A percentile compares a stretch with the other conserved stretches of the same genome.
phyloP scores from a whole-genome alignment of 129 eudicot species.

The Escallonia rubra region DNA sequence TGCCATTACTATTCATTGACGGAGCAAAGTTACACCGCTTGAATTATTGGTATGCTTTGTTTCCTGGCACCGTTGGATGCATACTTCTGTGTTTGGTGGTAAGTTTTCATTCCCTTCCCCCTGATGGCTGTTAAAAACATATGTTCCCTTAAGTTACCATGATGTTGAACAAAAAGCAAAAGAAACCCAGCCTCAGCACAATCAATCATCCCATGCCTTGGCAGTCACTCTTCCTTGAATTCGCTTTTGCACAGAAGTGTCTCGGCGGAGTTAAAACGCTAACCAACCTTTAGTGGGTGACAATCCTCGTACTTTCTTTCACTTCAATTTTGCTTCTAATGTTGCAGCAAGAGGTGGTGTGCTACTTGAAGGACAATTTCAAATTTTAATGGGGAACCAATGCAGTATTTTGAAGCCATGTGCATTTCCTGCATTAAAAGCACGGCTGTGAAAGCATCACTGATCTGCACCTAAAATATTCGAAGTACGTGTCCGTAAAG shows the following conservation, averaged over 20 bases:
- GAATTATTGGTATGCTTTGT: constrained; percentile 79
- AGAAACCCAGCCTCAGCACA: no score
- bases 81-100: constrained; percentile 72
- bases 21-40: constrained; percentile 75
- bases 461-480: no score
- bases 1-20: constrained; percentile 84
- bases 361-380: constrained; percentile 76
- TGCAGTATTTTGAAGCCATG: no score
- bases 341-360: constrained; percentile 90
- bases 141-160: no score
- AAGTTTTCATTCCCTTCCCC: constrained; percentile 29
- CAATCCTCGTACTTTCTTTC: background rate
- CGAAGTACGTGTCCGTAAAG: no score
- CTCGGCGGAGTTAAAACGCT: background rate
- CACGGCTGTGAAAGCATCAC: no score
- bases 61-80: constrained; percentile 92
- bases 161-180: no score
- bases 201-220: background rate
- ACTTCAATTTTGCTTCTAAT: background rate
- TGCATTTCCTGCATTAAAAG: no score
- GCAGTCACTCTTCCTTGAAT: background rate
- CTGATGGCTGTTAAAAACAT: no score
- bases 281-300: background rate
- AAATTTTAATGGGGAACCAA: constrained; percentile 45
- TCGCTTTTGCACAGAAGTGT: background rate